Conservation (phyloP, 495 filamentous ascomycete genomes). For the Neurospora terricola region DNA sequence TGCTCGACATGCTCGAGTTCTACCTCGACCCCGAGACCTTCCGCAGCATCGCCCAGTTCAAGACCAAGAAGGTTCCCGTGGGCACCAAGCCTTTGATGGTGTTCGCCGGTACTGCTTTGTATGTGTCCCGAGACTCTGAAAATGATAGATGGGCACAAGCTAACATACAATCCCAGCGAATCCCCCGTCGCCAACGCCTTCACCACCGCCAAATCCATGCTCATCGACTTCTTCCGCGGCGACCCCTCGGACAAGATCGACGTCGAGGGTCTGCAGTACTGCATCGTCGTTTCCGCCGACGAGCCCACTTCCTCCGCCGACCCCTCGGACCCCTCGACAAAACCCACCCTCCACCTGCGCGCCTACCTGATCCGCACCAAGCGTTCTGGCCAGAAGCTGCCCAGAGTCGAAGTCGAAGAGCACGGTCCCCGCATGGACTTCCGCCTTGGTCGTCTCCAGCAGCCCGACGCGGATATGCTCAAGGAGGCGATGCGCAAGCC, state of each 20-base stretch:
- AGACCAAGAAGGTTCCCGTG: slow-evolving; percentile 67
- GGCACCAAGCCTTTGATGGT: slow-evolving; percentile 80
- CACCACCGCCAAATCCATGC: slow-evolving; percentile 73
- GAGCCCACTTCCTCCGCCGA: slow-evolving; percentile 41
- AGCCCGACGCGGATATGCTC: slow-evolving; percentile 63
- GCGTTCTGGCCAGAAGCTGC: slow-evolving; percentile 75
- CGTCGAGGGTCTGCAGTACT: slow-evolving; percentile 86
- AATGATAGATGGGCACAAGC: too few relatives aligned
- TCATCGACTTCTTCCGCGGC: slow-evolving; percentile 80
- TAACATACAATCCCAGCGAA: too few relatives aligned
- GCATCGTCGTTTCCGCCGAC: slow-evolving; percentile 68
- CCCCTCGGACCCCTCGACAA: slow-evolving; percentile 40
- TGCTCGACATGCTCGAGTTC: slow-evolving; percentile 90
- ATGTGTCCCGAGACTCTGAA: too few relatives aligned
- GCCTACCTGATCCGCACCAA: slow-evolving; percentile 77
- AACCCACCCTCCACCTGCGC: slow-evolving; percentile 69
- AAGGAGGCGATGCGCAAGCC: slow-evolving; percentile 88
- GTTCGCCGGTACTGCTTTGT: slow-evolving; percentile 73
- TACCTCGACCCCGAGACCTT: slow-evolving; percentile 59
- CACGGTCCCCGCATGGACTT: slow-evolving; percentile 95
- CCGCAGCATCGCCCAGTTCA: slow-evolving; percentile 63
- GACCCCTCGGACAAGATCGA: slow-evolving; percentile 65
- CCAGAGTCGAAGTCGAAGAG: slow-evolving; percentile 86
- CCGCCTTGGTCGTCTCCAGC: slow-evolving; percentile 67
- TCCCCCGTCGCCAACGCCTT: slow-evolving; percentile 61